These are phyloP conservation scores for Escovopsis sp. DNA, from an alignment of 2,329 filamentous ascomycete genomes.

Conservation along the genomic window DNA sequence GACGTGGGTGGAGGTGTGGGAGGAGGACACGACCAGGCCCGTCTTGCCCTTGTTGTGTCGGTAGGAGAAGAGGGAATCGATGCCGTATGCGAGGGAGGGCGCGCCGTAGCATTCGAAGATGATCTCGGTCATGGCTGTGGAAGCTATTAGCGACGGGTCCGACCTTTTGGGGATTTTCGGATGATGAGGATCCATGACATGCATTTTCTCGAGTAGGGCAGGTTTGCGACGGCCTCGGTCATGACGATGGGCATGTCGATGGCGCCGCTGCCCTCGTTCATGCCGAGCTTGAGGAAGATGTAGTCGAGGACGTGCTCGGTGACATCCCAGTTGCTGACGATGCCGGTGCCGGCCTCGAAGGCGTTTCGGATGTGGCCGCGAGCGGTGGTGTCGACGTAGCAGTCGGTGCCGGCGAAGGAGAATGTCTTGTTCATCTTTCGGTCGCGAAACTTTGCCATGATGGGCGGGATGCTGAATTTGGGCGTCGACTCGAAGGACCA, in stretches of 20 bases:
- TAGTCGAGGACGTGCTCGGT: constrained; percentile 94
- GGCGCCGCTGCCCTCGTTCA: constrained; percentile 58
- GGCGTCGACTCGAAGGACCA: constrained; percentile 90
- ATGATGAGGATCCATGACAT: too few relatives aligned
- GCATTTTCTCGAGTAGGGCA: constrained; percentile 82
- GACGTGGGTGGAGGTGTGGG: constrained; percentile 84
- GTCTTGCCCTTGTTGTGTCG: constrained; percentile 78
- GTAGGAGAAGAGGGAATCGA: constrained; percentile 95
- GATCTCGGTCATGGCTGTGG: constrained; percentile 84
- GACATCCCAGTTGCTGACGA: constrained; percentile 95
- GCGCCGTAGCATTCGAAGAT: constrained; percentile 92
- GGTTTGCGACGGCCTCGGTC: constrained; percentile 88
- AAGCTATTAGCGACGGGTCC: neutral
- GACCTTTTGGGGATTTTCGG: neutral
- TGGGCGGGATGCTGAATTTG: constrained; percentile 65
- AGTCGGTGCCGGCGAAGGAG: constrained; percentile 82
- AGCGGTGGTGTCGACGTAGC: constrained; percentile 87
- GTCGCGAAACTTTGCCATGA: constrained; percentile 91
- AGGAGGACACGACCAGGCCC: constrained; percentile 81
- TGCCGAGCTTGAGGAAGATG: constrained; percentile 81
- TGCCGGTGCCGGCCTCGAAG: constrained; percentile 79
- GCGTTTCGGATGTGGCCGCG: constrained; percentile 79
- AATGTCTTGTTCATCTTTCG: constrained; percentile 86
- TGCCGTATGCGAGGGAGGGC: constrained; percentile 81
- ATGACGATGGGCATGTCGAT: constrained; percentile 84